phyloP scores from a whole-genome alignment of 2,329 filamentous ascomycete species.

The Fusarium sarcochroum region DNA sequence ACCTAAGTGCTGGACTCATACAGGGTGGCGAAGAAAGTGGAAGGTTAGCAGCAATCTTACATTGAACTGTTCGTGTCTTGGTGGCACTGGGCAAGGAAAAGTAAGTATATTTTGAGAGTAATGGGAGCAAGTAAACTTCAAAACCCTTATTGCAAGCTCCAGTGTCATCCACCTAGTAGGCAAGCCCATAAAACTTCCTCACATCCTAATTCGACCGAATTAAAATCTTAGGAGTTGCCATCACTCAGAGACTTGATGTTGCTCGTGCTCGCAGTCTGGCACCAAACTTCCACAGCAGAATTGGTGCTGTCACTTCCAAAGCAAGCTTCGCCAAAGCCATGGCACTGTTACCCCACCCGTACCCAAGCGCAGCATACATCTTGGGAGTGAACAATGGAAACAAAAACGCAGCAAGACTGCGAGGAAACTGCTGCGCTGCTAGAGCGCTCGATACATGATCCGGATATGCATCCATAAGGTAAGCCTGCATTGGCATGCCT shows the following conservation, averaged over 20 bases:
- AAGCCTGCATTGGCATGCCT: slow-evolving; percentile 53
- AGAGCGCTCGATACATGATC: slow-evolving; percentile 63
- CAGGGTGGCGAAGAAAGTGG: no score
- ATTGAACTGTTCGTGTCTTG: no score
- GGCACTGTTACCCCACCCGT: slow-evolving; percentile 57
- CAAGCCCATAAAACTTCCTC: no score
- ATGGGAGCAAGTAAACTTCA: no score
- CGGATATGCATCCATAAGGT: slow-evolving; percentile 62
- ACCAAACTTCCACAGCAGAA: slow-evolving; percentile 60
- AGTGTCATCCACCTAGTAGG: no score
- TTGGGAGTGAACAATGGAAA: slow-evolving; percentile 65
- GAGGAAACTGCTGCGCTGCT: slow-evolving; percentile 62
- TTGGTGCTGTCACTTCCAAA: slow-evolving; percentile 53
- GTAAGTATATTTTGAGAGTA: no score
- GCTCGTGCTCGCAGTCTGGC: slow-evolving; percentile 47
- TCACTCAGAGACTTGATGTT: slow-evolving; percentile 2
- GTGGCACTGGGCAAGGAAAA: no score
- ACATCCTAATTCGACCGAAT: no score
- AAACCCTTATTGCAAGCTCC: no score
- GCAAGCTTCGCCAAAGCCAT: slow-evolving; percentile 57
- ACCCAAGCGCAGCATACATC: slow-evolving; percentile 55
- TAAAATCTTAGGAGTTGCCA: neutral
- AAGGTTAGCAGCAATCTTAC: no score
- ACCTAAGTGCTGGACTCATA: no score
- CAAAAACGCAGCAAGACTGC: slow-evolving; percentile 61